A percentile compares a stretch with the other conserved stretches of the same genome.
Conservation (phyloP, 768 basidiomycete species). For the Lactifluus echinatus region DNA sequence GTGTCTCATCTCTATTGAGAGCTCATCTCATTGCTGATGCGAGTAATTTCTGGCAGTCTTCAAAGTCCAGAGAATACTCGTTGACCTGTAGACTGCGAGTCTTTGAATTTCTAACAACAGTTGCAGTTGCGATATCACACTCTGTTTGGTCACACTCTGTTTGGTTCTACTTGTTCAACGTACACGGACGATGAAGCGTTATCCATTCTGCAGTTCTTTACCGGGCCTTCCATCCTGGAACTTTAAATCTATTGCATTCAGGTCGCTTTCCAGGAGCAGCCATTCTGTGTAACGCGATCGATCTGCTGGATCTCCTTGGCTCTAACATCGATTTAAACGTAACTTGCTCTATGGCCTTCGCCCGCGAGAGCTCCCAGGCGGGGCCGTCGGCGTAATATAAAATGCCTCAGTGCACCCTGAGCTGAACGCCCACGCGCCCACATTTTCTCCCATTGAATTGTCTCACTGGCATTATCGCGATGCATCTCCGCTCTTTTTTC, state of each 20-base stretch:
- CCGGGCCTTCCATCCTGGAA: not conserved
- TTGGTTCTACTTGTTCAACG: not conserved
- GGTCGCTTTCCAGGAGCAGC: no score
- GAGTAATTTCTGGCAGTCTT: no score
- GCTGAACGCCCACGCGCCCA: not conserved
- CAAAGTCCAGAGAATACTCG: no score
- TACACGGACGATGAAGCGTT: not conserved
- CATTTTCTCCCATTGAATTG: not conserved
- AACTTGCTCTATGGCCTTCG: not conserved
- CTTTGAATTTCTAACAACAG: not conserved
- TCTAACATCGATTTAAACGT: not conserved
- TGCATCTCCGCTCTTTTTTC: not conserved
- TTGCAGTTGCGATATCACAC: not conserved
- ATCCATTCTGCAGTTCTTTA: not conserved
- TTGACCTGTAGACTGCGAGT: no score
- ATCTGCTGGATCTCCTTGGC: not conserved
- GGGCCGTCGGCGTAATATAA: not conserved
- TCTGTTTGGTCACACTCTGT: no score
- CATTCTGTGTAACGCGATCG: not conserved
- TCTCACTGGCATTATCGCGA: not conserved
- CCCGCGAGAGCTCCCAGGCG: not conserved
- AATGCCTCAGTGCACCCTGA: not conserved
- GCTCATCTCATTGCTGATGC: no score
- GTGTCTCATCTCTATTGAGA: no score
- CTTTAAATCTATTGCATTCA: no score